Base-by-base conservation (phyloP, 164 flowering plant genomes). In the Chimonanthus praecox region DNA sequence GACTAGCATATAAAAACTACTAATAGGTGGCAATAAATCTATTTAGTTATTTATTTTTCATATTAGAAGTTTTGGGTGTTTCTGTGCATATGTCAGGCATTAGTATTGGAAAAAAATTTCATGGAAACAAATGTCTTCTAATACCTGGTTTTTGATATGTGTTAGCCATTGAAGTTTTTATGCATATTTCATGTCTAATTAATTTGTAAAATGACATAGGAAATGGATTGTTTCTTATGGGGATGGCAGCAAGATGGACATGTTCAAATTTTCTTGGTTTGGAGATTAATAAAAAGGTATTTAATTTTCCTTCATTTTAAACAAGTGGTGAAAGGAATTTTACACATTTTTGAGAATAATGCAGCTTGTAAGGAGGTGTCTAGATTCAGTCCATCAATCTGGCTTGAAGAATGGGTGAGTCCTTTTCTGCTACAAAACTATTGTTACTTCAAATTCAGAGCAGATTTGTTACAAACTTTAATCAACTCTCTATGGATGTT, bases 301-400 rank as follows among this genome's bases (percentile, higher is more conserved):
- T 33, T 33, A 33, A 66, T 51, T 60, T 21, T n/a, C 61, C 70
- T 10, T 46, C 6, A 10, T 66, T 10, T 45, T 46, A 4, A 33
- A 33, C n/a, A 44, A 54, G 43, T 20, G 7, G 44, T 49, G 48
- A 71, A 16, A 45, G 44, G n/a, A 54, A 64, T 16, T 61, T n/a
- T 72, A 68, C 43, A 16, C 64, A 13, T 62, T 68, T 7, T 69
- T 18, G 47, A 44, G 21, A 66, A 51, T 74, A 65, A 60, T 81
- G 74, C 91, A 93, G 98, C 91, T 93, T 79, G 98, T 93, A 11
- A 71, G 47, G 51, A 88, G 83, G 44, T 93, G 97, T 79, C 76
- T 85, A 45, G 84, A 78, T 9, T 79, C 84, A 75, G 79, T 85
- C 75, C 73, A 67, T 65, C 85, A 75, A 69, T 80, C 69, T 68